Conservation (phyloP, 164 flowering plant species). For the Magnolia sinica region DNA sequence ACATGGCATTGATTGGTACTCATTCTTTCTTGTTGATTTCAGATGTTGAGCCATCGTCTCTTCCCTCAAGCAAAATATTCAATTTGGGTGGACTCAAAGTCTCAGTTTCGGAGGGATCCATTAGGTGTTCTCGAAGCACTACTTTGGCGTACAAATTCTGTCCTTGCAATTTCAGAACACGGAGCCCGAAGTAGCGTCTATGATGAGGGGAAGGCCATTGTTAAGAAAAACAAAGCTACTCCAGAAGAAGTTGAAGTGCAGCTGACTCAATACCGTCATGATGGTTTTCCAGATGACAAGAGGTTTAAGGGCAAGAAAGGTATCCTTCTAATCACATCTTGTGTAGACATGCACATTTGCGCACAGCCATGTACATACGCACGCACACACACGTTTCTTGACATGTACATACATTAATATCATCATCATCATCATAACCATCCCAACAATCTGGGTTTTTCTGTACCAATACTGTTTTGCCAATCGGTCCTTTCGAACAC, state of each 20-base stretch:
- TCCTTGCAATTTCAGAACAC: conserved; percentile 90
- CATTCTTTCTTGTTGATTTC: conserved; percentile 18
- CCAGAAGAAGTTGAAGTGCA: conserved; percentile 94
- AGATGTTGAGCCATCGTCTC: conserved; percentile 90
- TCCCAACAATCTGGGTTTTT: too few relatives aligned
- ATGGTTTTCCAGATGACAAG: conserved; percentile 83
- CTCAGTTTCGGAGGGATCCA: conserved; percentile 94
- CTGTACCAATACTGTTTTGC: too few relatives aligned
- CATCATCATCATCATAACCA: too few relatives aligned
- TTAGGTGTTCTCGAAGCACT: conserved; percentile 90
- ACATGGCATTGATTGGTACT: neutral
- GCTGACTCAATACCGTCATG: conserved; percentile 65
- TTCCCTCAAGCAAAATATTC: conserved; percentile 84
- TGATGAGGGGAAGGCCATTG: conserved; percentile 93
- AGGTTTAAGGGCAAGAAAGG: conserved; percentile 94
- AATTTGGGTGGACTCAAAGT: conserved; percentile 97
- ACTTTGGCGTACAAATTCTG: conserved; percentile 84
- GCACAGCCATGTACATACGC: neutral
- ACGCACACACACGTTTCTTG: too few relatives aligned
- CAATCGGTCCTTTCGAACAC: too few relatives aligned
- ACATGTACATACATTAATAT: too few relatives aligned
- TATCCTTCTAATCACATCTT: conserved; percentile 17
- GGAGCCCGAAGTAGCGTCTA: conserved; percentile 95
- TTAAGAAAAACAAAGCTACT: conserved; percentile 86
- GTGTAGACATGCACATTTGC: neutral